Conservation (phyloP, 1,139 yeast species). For the Scheffersomyces cryptocercus region DNA sequence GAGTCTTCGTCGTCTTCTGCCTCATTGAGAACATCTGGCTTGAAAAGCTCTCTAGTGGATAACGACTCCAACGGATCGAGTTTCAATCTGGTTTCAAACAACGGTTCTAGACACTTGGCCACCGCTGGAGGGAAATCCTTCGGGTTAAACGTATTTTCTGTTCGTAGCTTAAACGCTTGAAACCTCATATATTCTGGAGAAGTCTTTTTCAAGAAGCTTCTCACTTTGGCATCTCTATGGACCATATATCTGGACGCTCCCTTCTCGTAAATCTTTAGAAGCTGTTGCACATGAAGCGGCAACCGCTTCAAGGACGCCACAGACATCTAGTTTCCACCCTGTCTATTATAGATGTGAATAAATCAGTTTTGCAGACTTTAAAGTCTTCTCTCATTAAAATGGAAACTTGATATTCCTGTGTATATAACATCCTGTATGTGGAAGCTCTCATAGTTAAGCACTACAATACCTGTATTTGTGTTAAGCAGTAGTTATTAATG, state of each 20-base stretch:
- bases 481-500: too few species aligned
- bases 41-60: constrained; percentile 17
- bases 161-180: constrained; percentile 19
- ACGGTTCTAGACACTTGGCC: constrained; percentile 14
- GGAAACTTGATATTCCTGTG: too few species aligned
- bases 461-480: too few species aligned
- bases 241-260: constrained; percentile 5
- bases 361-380: too few species aligned
- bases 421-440: too few species aligned
- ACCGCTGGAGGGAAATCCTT: constrained; percentile 25
- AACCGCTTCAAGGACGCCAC: constrained; percentile 15
- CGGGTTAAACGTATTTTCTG: constrained; percentile 13
- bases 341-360: too few species aligned
- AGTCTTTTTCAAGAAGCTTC: constrained; percentile 13
- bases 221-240: background rate
- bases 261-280: constrained; percentile 11
- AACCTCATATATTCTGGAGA: constrained; percentile 21
- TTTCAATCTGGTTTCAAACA: constrained; percentile 18
- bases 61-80: constrained; percentile 14
- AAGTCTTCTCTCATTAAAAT: too few species aligned
- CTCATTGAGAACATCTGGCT: background rate
- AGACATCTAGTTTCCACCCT: constrained; percentile 9
- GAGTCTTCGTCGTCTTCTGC: constrained; percentile 8
- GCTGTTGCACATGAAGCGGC: constrained; percentile 15
- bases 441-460: too few species aligned